Evolutionary conservation across 306 rosid species (phyloP).

Genomic region (Cucumis cinereus): DNA sequence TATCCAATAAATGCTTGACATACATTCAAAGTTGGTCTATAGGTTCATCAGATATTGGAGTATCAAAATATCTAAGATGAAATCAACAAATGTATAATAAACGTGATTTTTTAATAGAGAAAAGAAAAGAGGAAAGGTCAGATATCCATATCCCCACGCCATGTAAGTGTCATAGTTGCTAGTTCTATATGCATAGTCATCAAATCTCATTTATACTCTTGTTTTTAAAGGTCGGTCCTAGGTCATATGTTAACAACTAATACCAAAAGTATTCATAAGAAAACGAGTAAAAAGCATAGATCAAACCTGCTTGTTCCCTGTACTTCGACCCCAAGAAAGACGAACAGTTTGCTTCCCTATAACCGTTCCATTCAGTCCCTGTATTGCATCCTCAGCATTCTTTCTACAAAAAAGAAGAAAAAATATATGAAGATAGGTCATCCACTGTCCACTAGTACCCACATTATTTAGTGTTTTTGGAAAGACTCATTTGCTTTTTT

Average conservation of each 20-base stretch:
- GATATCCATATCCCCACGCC: neutral
- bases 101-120: neutral
- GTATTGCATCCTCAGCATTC: constrained; percentile 93
- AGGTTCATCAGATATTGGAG: neutral
- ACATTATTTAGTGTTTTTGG: neutral
- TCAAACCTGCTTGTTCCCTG: constrained; percentile 84
- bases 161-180: neutral
- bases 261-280: neutral
- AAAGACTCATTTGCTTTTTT: neutral
- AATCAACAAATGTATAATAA: neutral
- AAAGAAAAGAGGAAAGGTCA: neutral
- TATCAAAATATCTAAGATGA: neutral
- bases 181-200: neutral
- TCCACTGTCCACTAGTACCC: neutral
- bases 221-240: neutral
- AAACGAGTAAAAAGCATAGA: neutral
- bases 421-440: neutral
- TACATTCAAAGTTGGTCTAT: neutral
- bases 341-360: constrained; percentile 97
- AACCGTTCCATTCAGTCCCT: constrained; percentile 66
- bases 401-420: constrained; percentile 31
- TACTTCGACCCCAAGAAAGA: constrained; percentile 99
- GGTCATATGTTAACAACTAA: neutral
- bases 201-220: neutral
- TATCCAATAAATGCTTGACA: neutral